phyloP scores from a whole-genome alignment of 305 asterid species.

The Lippia alba region DNA sequence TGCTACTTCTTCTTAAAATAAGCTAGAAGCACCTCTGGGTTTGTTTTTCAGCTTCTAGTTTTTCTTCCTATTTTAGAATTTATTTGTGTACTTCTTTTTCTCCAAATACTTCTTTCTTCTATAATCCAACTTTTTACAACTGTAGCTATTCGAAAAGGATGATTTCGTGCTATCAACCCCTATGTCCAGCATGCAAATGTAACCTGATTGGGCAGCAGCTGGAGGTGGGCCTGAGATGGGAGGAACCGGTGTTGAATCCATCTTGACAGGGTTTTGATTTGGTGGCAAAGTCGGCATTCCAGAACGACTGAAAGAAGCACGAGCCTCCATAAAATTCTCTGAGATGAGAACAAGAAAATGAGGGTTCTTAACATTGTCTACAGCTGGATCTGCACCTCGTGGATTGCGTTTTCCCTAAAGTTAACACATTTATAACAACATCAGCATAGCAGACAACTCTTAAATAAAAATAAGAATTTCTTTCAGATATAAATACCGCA shows the following conservation, averaged over 20 bases:
- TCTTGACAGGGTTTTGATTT: slow-evolving; percentile 77
- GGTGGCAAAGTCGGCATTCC: slow-evolving; percentile 61
- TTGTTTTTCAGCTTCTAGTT: no score
- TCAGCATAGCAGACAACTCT: slow-evolving; percentile 33
- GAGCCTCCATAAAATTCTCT: slow-evolving; percentile 83
- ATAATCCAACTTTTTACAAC: no score
- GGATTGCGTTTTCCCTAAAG: slow-evolving; percentile 84
- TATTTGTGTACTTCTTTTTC: no score
- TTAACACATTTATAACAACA: slow-evolving; percentile 32
- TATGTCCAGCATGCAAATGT: slow-evolving; percentile 27
- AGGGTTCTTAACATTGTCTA: slow-evolving; percentile 80
- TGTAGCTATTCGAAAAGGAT: no score
- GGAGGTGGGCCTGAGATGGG: slow-evolving; percentile 72
- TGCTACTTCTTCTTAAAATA: no score
- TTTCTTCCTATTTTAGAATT: no score
- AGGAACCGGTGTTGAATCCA: slow-evolving; percentile 68
- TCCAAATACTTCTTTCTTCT: no score
- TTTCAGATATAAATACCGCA: slow-evolving; percentile 55
- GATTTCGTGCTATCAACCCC: no score
- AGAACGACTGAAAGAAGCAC: slow-evolving; percentile 64
- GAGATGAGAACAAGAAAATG: slow-evolving; percentile 90
- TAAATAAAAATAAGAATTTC: slow-evolving; percentile 28
- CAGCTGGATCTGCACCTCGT: slow-evolving; percentile 69
- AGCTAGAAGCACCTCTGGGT: no score
- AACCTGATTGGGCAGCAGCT: slow-evolving; percentile 70